Base-by-base conservation (phyloP, 768 basidiomycete species). In the Calvatia gigantea region DNA sequence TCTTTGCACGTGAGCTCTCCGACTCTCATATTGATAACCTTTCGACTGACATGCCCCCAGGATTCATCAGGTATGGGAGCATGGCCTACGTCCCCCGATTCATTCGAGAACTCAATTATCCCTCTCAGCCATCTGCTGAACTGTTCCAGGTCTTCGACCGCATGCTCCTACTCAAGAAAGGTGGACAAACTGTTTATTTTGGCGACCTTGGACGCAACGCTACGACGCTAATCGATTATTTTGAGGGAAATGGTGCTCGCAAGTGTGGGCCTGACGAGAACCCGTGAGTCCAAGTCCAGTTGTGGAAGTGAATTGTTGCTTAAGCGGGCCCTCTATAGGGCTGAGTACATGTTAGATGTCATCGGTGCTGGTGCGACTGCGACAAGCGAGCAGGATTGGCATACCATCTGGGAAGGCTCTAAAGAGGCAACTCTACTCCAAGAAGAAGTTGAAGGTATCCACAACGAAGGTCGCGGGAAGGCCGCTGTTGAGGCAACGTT, bases 161-260 rank as follows among this genome's bases (percentile, higher is more conserved):
- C 15, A 73, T 96, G 9, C 72, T 95, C 2, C 76, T 96, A 1
- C 75, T 95, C 15, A 80, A 82, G 45, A 82, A 83, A 59, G 92
- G 94, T n/a, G 93, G 94, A 52, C 60, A 87, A 61, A 85, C 78
- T 5, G 85, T 86, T 14, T 90, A 88, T 70, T 86, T 87, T 60
- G 86, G 87, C 14, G 84, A 89, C 48, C 68, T 91, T 23, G 90
- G 91, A 1, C 60, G 70, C 17, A 84, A 87, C 57, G 75, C 88
- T 0, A 67, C 73, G 19, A 84, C 83, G 0, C 67, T 94, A 31
- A 81, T 91, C 52, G 67, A 77, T 7, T 94, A 94, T 71, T 91
- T 94, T 60, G 84, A 91, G 68, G 64, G 65, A 2, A 85, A 87
- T 48, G 90, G 91, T 15, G 84, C 82, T 0, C 73, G 83, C 2